Evolutionary conservation across 2,329 filamentous ascomycete genomes (phyloP).

Genomic region (Aspergillus alliaceus): DNA sequence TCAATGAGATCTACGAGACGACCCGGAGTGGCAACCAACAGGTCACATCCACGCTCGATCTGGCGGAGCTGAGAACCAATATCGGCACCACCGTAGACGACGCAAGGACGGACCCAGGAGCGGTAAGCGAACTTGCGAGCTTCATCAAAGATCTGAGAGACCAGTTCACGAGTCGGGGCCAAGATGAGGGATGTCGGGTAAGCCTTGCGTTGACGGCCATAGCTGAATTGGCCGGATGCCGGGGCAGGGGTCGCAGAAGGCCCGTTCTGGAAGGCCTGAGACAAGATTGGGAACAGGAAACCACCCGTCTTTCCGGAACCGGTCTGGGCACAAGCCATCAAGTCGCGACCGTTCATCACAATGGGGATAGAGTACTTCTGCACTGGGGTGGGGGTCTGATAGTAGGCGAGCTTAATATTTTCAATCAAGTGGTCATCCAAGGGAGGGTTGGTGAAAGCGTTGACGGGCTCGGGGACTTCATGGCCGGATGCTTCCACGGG

Average conservation of each 20-base stretch:
- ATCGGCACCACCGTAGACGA: conserved; percentile 98
- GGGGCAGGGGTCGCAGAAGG: conserved; percentile 68
- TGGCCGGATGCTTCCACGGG: conserved; percentile 95
- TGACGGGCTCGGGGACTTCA: conserved; percentile 88
- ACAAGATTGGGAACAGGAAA: conserved; percentile 98
- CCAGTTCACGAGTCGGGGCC: conserved; percentile 94
- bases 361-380: conserved; percentile 99
- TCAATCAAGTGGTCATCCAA: conserved; percentile 88
- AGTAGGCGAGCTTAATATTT: conserved; percentile 93
- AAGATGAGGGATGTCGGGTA: conserved; percentile 95
- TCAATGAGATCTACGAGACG: conserved; percentile 97
- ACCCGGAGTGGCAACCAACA: conserved; percentile 94
- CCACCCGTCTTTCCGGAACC: conserved; percentile 99
- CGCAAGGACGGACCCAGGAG: conserved; percentile 97
- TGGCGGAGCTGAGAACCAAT: conserved; percentile 97
- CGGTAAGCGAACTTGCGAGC: conserved; percentile 97
- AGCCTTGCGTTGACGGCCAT: conserved; percentile 93
- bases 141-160: conserved; percentile 98
- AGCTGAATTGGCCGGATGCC: conserved; percentile 64
- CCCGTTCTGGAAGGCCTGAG: conserved; percentile 91
- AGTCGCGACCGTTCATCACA: conserved; percentile 93
- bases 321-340: conserved; percentile 99
- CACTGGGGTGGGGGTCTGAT: conserved; percentile 93
- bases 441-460: conserved; percentile 88
- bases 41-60: conserved; percentile 95